A percentile compares a stretch with the other conserved stretches of the same genome.
Conservation (phyloP, 2,329 filamentous ascomycete species). For the Myriosclerotinia scirpicola region DNA sequence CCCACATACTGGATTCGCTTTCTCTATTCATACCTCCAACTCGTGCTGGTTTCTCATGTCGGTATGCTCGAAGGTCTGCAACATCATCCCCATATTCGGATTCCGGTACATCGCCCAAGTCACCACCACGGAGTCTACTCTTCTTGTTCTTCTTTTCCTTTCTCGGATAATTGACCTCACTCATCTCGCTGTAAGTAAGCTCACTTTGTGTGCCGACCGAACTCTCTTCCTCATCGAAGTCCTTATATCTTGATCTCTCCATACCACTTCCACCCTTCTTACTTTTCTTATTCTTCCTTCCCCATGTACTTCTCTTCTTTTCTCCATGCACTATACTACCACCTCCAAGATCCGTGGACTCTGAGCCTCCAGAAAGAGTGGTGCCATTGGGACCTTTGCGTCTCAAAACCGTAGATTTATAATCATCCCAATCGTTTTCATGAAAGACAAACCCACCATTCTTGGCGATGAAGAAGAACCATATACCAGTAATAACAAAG, state of each 20-base stretch:
- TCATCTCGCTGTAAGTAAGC: conserved; percentile 32
- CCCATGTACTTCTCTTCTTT: conserved; percentile 48
- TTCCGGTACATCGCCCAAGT: conserved; percentile 29
- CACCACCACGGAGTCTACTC: conserved; percentile 36
- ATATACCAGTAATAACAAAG: conserved; percentile 75
- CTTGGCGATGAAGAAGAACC: conserved; percentile 99
- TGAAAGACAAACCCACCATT: conserved; percentile 91
- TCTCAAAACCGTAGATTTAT: conserved; percentile 90
- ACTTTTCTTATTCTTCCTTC: conserved; percentile 43
- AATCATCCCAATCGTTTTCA: conserved; percentile 93
- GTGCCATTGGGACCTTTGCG: conserved; percentile 88
- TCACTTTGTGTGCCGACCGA: conserved; percentile 29
- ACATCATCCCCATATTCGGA: conserved; percentile 55
- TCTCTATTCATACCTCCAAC: conserved; percentile 88
- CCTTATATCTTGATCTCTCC: conserved; percentile 37
- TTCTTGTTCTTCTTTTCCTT: conserved; percentile 40
- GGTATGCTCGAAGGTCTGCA: conserved; percentile 73
- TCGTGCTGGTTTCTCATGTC: conserved; percentile 79
- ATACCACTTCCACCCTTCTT: conserved; percentile 28
- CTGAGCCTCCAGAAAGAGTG: conserved; percentile 77
- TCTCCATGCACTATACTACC: conserved; percentile 78
- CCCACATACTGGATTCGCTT: conserved; percentile 76
- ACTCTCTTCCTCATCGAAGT: conserved; percentile 37
- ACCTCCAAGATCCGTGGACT: conserved; percentile 80
- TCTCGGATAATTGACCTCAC: conserved; percentile 35